A percentile compares a stretch with the other conserved stretches of the same genome.
These are phyloP conservation scores for Tylopilus intermedius DNA, from an alignment of 768 basidiomycete genomes.

Conservation along the genomic window DNA sequence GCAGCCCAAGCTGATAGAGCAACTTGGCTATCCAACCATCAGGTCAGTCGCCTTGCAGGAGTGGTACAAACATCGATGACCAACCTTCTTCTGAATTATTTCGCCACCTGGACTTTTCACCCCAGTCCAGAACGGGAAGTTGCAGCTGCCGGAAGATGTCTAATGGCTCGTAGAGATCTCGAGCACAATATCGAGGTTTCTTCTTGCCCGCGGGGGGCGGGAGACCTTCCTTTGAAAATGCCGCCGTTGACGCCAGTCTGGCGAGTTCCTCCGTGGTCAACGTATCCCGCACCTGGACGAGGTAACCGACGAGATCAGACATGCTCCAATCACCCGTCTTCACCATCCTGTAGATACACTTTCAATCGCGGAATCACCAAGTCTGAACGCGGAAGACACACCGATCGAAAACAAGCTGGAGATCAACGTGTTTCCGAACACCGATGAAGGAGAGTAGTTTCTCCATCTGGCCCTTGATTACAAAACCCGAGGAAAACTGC, in stretches of 20 bases:
- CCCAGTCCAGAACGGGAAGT: constrained; percentile 82
- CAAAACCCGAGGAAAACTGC: constrained; percentile 55
- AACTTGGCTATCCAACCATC: neutral
- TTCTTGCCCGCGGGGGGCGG: neutral
- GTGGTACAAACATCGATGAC: neutral
- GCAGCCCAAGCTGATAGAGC: neutral
- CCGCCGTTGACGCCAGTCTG: neutral
- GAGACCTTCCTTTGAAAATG: neutral
- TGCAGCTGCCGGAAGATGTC: neutral
- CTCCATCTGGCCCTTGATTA: constrained; percentile 68
- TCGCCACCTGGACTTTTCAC: constrained; percentile 71
- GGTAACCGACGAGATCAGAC: neutral
- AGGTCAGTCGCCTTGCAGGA: constrained; percentile 1
- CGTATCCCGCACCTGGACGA: neutral
- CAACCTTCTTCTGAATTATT: constrained; percentile 81
- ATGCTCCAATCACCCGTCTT: neutral
- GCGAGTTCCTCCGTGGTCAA: neutral
- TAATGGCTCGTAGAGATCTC: neutral
- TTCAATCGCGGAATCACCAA: neutral
- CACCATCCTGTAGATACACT: neutral
- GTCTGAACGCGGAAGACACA: constrained; percentile 26
- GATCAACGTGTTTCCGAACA: constrained; percentile 85
- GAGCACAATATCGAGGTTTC: neutral
- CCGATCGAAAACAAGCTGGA: constrained; percentile 71
- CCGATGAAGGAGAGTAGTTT: constrained; percentile 68